Evolutionary conservation across 1,139 yeast species (phyloP), one percentile per base, ranked within the genome.

Genomic region (Yamadazyma spencermartinsiae): DNA sequence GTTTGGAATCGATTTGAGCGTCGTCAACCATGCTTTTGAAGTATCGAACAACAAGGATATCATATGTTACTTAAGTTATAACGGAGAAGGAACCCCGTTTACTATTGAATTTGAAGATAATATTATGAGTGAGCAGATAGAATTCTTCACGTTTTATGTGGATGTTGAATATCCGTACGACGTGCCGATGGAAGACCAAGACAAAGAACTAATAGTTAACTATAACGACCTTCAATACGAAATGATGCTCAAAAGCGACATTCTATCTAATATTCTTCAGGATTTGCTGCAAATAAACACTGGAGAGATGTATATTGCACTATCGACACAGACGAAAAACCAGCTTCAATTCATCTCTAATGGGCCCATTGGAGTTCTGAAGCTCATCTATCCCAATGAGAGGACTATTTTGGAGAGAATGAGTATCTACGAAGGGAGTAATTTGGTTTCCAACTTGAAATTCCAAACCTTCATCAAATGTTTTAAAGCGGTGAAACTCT

Each of bases 91-190:
- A 0, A 54, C 69, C 5, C 90, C 94, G 0, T 76, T 88, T 40
- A 68, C 79, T 1, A 59, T 87, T 16, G 82, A 81, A 18, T 86
- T 86, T 58, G 89, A 84, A 51, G 95, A 86, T 55, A 72, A 76
- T 2, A 59, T 72, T 36, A 78, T 87, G 48, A 76, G 82, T 30
- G 95, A 88, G 50, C 71, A 78, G 41, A 80, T 88, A 45, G 90
- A 85, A 50, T 77, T 87, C 45, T 63, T 74, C 2, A 86, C 95
- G 0, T 70, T 66, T 39, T 76, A 70, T 46, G 53, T 74, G 33
- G 82, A 68, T 31, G 51, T 71, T 17, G 42, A 49, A 6, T 65
- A 63, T 35, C 71, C 71, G 0, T 59, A 56, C 37, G 64, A 60
- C 26, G 63, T 74, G 33, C 31, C 31, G 6, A 4, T 28, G 5